Conservation (phyloP, 352 stramenopile species). For the Nothophytophthora sp. region DNA sequence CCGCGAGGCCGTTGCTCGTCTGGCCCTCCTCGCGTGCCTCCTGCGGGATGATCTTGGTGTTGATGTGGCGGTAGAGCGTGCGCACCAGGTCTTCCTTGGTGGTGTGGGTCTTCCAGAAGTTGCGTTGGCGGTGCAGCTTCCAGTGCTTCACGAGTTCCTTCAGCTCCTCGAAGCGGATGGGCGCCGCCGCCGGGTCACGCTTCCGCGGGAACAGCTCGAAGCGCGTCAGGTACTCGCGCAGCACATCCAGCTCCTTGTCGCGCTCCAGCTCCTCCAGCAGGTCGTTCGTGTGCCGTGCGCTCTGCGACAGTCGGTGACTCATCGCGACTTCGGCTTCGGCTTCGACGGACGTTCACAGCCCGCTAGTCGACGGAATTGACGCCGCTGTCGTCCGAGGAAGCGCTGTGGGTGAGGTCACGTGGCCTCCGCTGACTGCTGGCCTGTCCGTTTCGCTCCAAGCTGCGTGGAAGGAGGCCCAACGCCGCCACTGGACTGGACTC, state of each 20-base stretch:
- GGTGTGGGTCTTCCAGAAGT: conserved; percentile 91
- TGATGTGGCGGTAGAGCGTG: conserved; percentile 87
- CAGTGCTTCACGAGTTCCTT: conserved; percentile 91
- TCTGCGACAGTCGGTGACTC: conserved; percentile 84
- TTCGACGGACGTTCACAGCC: background rate
- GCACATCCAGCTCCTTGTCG: conserved; percentile 85
- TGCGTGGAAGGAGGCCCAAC: no score
- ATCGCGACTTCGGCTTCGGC: conserved; percentile 24
- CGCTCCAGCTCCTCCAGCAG: conserved; percentile 85
- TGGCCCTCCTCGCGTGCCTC: conserved; percentile 56
- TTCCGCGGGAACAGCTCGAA: conserved; percentile 80
- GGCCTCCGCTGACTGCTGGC: background rate
- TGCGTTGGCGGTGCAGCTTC: conserved; percentile 88
- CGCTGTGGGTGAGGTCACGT: background rate
- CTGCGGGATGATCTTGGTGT: conserved; percentile 81
- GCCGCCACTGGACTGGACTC: no score
- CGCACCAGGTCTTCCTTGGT: conserved; percentile 88
- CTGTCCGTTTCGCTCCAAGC: conserved; percentile 24
- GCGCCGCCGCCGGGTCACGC: conserved; percentile 67
- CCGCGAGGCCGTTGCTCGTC: conserved; percentile 22
- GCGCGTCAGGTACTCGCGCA: conserved; percentile 82
- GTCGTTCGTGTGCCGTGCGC: conserved; percentile 79
- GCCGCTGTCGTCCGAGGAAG: background rate
- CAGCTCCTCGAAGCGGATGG: conserved; percentile 91
- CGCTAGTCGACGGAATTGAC: conserved; percentile 1